phyloP scores from a whole-genome alignment of 1,284 basidiomycete genomes.

The Fomitopsis pinicola region DNA sequence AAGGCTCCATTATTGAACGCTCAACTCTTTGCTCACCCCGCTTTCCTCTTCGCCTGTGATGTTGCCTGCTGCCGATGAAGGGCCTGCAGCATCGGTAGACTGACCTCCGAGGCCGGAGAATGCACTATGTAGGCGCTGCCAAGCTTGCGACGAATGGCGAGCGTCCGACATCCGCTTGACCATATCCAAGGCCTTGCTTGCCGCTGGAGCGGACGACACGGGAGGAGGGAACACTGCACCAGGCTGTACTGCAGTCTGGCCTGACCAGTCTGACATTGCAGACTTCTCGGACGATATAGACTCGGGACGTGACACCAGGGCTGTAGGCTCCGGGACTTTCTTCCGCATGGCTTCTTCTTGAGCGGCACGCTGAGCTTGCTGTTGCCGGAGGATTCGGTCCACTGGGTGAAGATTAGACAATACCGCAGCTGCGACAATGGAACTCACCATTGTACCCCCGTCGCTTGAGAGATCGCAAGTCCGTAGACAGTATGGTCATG shows the following conservation, averaged over 20 bases:
- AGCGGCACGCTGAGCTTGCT: slow-evolving; percentile 69
- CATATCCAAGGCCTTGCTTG: background rate
- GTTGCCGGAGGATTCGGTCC: slow-evolving; percentile 86
- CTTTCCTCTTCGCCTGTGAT: background rate
- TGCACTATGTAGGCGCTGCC: slow-evolving; percentile 15
- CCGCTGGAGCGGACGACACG: background rate
- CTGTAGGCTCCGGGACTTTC: slow-evolving; percentile 9
- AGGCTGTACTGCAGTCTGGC: background rate
- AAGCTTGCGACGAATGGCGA: slow-evolving; percentile 18
- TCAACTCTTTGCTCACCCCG: background rate
- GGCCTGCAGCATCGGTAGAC: background rate
- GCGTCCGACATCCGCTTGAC: slow-evolving; percentile 6
- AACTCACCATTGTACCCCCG: slow-evolving; percentile 78
- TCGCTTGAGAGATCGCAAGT: slow-evolving; percentile 78
- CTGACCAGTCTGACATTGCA: background rate
- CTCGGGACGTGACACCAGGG: slow-evolving; percentile 4
- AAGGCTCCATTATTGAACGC: too few species aligned
- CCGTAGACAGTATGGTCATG: slow-evolving; percentile 91
- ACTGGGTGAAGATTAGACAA: slow-evolving; percentile 35
- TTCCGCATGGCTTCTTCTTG: slow-evolving; percentile 42
- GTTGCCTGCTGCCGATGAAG: background rate
- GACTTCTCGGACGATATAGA: background rate
- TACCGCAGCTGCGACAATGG: background rate
- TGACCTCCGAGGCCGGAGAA: background rate
- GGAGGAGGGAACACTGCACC: background rate